phyloP scores from a whole-genome alignment of 495 filamentous ascomycete genomes.

The Neurospora sp. region DNA sequence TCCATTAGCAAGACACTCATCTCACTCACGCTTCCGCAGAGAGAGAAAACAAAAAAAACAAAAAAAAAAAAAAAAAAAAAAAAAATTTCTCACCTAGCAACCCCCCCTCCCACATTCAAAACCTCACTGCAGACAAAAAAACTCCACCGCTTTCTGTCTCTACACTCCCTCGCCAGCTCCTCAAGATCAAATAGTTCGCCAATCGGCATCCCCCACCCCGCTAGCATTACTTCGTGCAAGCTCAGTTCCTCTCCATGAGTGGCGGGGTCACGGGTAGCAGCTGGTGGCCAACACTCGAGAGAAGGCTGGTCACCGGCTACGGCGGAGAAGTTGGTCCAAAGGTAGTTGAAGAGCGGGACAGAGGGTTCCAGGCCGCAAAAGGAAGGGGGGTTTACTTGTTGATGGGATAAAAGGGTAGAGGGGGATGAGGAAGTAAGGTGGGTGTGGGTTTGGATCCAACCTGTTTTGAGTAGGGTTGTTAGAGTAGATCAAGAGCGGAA shows the following conservation, averaged over 20 bases:
- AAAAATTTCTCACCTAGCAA: slow-evolving; percentile 21
- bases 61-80: neutral
- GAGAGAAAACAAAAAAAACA: neutral
- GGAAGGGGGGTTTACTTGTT: neutral
- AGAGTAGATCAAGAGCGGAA: neutral
- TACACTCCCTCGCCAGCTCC: slow-evolving; percentile 27
- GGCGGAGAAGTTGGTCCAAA: slow-evolving; percentile 39
- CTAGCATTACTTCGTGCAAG: slow-evolving; percentile 36
- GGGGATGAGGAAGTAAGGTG: slow-evolving; percentile 6
- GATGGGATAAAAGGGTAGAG: slow-evolving; percentile 23
- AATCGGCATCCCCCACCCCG: slow-evolving; percentile 41
- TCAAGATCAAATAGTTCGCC: slow-evolving; percentile 42
- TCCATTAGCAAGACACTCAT: neutral
- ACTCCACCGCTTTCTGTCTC: slow-evolving; percentile 23
- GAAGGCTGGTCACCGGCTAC: slow-evolving; percentile 44
- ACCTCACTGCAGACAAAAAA: slow-evolving; percentile 40
- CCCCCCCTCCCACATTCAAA: slow-evolving; percentile 37
- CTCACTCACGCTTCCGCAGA: neutral
- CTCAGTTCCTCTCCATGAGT: neutral
- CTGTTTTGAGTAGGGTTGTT: no score
- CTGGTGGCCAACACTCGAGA: slow-evolving; percentile 35
- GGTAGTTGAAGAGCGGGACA: slow-evolving; percentile 13
- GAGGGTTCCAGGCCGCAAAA: no score
- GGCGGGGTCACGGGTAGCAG: neutral
- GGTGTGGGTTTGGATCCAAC: slow-evolving; percentile 33